phyloP scores from a whole-genome alignment of 495 filamentous ascomycete species.

The Choiromyces venosus region DNA sequence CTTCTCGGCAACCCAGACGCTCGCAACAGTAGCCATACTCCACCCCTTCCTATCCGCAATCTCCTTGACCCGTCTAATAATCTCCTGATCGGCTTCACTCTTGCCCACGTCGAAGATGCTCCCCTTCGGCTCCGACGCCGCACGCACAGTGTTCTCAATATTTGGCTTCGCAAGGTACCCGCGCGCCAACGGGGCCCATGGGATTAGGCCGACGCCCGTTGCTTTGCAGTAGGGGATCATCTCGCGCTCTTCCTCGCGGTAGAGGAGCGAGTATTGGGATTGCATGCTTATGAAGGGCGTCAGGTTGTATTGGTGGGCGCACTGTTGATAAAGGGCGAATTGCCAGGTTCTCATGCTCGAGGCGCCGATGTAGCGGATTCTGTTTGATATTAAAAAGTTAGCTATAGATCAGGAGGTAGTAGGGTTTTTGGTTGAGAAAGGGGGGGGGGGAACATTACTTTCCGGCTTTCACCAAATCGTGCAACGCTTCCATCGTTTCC shows the following conservation, averaged over 20 bases:
- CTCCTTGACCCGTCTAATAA: conserved; percentile 61
- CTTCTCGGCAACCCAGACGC: conserved; percentile 62
- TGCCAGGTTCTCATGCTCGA: conserved; percentile 63
- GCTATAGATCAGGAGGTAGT: not conserved
- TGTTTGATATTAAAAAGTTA: conserved; percentile 26
- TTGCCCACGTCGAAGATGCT: conserved; percentile 9
- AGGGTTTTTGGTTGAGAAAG: not conserved
- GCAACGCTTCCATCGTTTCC: conserved; percentile 68
- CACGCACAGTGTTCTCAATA: conserved; percentile 21
- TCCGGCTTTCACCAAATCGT: conserved; percentile 60
- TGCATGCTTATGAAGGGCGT: conserved; percentile 72
- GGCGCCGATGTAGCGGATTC: conserved; percentile 65
- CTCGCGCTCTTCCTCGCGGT: conserved; percentile 71
- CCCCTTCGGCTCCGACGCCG: not conserved
- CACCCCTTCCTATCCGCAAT: conserved; percentile 62
- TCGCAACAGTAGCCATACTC: conserved; percentile 60
- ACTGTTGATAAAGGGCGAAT: conserved; percentile 55
- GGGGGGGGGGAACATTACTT: conserved; percentile 14
- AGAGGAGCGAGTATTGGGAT: conserved; percentile 65
- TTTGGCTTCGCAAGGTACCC: conserved; percentile 53
- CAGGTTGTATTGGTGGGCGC: conserved; percentile 56
- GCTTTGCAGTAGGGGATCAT: conserved; percentile 68
- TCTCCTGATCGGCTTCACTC: conserved; percentile 51
- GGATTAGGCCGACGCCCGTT: conserved; percentile 66
- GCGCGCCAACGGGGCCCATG: conserved; percentile 60